Evolutionary conservation across 345 rosid genomes (phyloP).

Genomic region (Eucalyptus curtisii): DNA sequence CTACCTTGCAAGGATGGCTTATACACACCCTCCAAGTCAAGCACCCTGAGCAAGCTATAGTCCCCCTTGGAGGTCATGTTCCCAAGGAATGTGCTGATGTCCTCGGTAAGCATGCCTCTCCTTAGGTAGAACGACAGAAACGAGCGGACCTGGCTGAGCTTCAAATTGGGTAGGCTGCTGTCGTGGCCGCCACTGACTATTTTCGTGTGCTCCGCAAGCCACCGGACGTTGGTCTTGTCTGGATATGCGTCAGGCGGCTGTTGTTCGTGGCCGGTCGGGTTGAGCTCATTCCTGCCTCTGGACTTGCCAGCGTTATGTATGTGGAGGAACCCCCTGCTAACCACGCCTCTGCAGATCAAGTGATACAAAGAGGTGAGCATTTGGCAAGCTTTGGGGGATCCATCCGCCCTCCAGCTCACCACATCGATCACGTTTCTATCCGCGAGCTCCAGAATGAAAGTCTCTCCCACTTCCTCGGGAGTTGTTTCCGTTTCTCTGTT

Average conservation of each 20-base stretch:
- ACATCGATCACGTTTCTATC: constrained; percentile 1
- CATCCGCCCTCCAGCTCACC: neutral
- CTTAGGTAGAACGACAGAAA: neutral
- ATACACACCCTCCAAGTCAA: constrained; percentile 8
- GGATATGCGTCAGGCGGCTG: fast-evolving
- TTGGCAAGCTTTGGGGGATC: neutral
- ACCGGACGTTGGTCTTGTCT: neutral
- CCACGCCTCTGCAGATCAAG: neutral
- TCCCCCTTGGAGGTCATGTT: neutral
- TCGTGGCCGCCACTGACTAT: fast-evolving
- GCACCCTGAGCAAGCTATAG: neutral
- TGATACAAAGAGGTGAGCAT: neutral
- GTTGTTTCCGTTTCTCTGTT: fast-evolving
- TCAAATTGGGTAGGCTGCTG: neutral
- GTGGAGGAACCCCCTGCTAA: neutral
- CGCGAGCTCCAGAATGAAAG: neutral
- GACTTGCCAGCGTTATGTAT: neutral
- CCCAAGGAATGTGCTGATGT: neutral
- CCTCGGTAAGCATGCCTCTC: neutral
- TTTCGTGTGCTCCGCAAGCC: neutral
- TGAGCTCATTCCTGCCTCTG: fast-evolving
- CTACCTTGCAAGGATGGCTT: neutral
- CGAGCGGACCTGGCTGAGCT: neutral
- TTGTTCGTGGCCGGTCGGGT: neutral
- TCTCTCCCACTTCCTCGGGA: neutral